Base-by-base conservation (phyloP, 2,329 filamentous ascomycete species). In the Leptographium lundbergii region DNA sequence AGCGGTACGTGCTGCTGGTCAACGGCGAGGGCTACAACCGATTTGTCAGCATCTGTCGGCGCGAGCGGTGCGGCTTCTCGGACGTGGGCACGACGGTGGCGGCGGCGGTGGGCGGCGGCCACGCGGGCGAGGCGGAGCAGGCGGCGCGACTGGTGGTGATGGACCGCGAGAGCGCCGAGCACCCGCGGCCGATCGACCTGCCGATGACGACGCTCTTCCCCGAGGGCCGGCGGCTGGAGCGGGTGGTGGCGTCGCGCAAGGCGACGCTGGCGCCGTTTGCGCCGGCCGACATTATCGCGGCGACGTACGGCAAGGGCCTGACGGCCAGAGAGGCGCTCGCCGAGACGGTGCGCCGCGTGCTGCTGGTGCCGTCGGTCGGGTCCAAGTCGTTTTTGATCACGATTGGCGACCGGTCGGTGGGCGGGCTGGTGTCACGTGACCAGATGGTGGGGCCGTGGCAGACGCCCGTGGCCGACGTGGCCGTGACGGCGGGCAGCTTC, bases 381-480 rank as follows among this genome's bases (percentile, higher is more conserved):
- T 96, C 91, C 25, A 97, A 97, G 74, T 91, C 87, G 25, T 99
- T 97, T 77, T 79, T 99, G 45, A 96, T 99, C 68, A 97, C 94
- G 1, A 99, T 97, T 65, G 91, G 88, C 56, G 94, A 97, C 71
- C 84, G 94, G 62, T 90, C 88, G 32, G 91, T 97, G 34, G 92
- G 92, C 64, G 94, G 92, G 56, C 79, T 97, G 60, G 91, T 89
- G 9, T 84, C 87, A 11, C 83, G 91, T 63, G 94, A 97, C 69
- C 94, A 97, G 72, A 91, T 97, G 83, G 92, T 96, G 58, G 94
- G 94, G 1, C 90, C 89, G 56, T 97, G 92, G 92, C 94, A 97
- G 71, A 88, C 86, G 14, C 94, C 94, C 3, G 91, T 97, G 17
- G 86, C 94, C 4, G 91, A 99, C 71, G 91, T 95, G 54, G 92